Conservation (phyloP, 805 yeast species). For the Sungouiella blattae region DNA sequence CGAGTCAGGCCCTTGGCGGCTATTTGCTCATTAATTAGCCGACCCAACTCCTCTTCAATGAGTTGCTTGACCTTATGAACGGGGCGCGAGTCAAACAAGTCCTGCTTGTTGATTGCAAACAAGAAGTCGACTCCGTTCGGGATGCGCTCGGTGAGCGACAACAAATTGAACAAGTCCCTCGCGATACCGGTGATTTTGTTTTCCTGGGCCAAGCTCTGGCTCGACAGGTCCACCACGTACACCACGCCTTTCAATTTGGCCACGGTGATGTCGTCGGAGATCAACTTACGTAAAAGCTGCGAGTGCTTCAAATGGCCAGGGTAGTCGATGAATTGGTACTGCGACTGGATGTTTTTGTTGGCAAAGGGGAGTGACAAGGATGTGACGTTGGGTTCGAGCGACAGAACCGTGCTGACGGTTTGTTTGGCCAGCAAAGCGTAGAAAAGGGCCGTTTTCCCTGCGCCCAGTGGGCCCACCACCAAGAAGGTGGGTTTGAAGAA, state of each 20-base stretch:
- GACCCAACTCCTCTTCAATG: conserved; percentile 62
- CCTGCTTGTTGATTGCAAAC: conserved; percentile 82
- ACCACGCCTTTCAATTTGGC: conserved; percentile 60
- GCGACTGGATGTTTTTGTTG: conserved; percentile 32
- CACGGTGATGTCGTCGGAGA: conserved; percentile 38
- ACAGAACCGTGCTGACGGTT: conserved; percentile 28
- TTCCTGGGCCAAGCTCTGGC: conserved; percentile 46
- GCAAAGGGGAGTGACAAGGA: conserved; percentile 32
- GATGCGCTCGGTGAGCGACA: conserved; percentile 58
- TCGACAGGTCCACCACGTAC: conserved; percentile 72
- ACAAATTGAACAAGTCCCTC: conserved; percentile 53
- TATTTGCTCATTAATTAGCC: conserved; percentile 46
- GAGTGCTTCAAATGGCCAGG: conserved; percentile 87
- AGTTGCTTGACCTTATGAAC: conserved; percentile 53
- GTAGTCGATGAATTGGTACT: conserved; percentile 60
- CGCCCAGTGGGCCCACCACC: conserved; percentile 58
- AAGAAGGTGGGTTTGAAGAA: conserved; percentile 51
- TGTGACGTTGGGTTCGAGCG: conserved; percentile 34
- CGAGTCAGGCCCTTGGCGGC: conserved; percentile 21
- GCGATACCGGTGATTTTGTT: conserved; percentile 44
- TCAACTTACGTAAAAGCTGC: conserved; percentile 49
- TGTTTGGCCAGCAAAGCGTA: conserved; percentile 18
- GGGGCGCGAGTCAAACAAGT: conserved; percentile 80
- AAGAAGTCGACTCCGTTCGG: conserved; percentile 71
- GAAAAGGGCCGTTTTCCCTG: conserved; percentile 67